Conservation (phyloP, 2,329 filamentous ascomycete species). For the Aspergillus terreus region DNA sequence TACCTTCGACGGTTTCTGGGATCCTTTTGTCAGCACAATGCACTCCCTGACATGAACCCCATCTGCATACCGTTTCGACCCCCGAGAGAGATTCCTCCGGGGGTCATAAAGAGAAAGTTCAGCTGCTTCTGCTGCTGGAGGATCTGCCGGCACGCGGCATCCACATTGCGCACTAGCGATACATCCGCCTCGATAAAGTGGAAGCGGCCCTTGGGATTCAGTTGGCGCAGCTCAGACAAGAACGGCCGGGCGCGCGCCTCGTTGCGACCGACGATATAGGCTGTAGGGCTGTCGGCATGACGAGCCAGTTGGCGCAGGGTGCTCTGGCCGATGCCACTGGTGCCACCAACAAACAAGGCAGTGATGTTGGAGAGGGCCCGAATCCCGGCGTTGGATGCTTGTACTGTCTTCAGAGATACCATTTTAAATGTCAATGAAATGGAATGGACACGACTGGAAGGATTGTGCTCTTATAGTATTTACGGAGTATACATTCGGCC, state of each 20-base stretch:
- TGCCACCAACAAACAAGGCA: slow-evolving; percentile 13
- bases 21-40: background rate
- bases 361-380: too few relatives aligned
- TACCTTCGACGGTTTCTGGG: slow-evolving; percentile 29
- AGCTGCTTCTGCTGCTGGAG: slow-evolving; percentile 24
- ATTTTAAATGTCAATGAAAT: too few relatives aligned
- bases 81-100: slow-evolving; percentile 14
- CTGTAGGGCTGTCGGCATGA: slow-evolving; percentile 38
- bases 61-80: slow-evolving; percentile 11
- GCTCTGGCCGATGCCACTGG: slow-evolving; percentile 9
- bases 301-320: slow-evolving; percentile 18
- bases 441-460: too few relatives aligned
- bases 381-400: too few relatives aligned
- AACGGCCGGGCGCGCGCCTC: slow-evolving; percentile 35
- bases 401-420: too few relatives aligned
- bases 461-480: too few relatives aligned
- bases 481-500: too few relatives aligned
- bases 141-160: slow-evolving; percentile 48
- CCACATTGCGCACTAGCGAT: slow-evolving; percentile 50
- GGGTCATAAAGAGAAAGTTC: slow-evolving; percentile 29
- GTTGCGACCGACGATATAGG: slow-evolving; percentile 53
- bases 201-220: slow-evolving; percentile 46
- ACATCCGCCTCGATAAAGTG: slow-evolving; percentile 50
- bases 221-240: slow-evolving; percentile 38
- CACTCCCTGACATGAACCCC: background rate